Evolutionary conservation across 2,329 filamentous ascomycete genomes (phyloP).

Genomic region (Penicillium verrucosum): DNA sequence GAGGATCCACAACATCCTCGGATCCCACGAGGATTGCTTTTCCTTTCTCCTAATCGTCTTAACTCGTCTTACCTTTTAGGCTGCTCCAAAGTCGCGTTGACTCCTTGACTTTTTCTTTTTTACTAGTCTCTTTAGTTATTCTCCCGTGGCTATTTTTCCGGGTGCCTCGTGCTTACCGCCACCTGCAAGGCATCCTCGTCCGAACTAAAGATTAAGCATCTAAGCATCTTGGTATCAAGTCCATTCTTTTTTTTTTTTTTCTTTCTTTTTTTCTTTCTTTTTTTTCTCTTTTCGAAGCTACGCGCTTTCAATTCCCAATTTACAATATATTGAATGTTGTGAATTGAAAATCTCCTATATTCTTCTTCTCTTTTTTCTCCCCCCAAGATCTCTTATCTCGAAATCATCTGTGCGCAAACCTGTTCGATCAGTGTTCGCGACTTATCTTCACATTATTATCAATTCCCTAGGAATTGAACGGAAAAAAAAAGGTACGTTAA

Average conservation of each 20-base stretch:
- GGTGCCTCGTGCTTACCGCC: conserved; percentile 38
- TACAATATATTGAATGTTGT: conserved; percentile 1
- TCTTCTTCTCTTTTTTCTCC: conserved; percentile 12
- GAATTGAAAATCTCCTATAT: background rate
- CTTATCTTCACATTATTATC: background rate
- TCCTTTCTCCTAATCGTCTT: conserved; percentile 14
- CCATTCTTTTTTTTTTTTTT: conserved; percentile 16
- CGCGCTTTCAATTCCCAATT: background rate
- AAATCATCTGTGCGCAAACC: conserved; percentile 2
- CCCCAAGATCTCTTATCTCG: conserved; percentile 5
- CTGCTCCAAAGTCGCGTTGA: conserved; percentile 19
- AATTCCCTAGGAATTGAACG: background rate
- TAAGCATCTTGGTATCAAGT: conserved; percentile 35
- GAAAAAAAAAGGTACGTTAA: background rate
- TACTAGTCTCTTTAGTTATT: background rate
- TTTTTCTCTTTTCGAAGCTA: background rate
- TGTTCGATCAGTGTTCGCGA: conserved; percentile 4
- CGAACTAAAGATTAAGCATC: conserved; percentile 43
- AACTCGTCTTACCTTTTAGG: conserved; percentile 30
- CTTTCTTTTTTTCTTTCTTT: conserved; percentile 9
- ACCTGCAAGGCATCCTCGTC: conserved; percentile 36
- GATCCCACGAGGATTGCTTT: conserved; percentile 29
- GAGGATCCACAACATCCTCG: conserved; percentile 35
- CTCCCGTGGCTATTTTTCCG: conserved; percentile 10
- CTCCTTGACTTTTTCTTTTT: conserved; percentile 18